Percentiles rank a stretch among this genome's conserved stretches.
These are phyloP conservation scores for Gloeostereum incarnatum DNA, from an alignment of 768 basidiomycete genomes.

Conservation along the genomic window DNA sequence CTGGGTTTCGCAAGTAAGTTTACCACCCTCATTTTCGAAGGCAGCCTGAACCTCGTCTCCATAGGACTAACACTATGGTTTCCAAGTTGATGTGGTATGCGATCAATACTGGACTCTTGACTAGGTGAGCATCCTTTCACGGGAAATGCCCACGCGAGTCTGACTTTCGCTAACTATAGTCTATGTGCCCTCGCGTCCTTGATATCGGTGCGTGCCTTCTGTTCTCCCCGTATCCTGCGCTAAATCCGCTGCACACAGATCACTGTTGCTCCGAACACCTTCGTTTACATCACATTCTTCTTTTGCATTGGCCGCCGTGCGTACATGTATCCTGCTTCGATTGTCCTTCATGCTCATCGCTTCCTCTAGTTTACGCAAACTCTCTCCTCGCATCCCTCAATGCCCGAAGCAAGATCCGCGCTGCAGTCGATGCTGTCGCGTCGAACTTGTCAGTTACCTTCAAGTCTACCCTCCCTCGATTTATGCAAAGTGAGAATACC, in stretches of 20 bases:
- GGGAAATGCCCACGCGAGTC: not conserved
- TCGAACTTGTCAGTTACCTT: constrained; percentile 8
- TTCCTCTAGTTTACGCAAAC: constrained; percentile 35
- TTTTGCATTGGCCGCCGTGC: constrained; percentile 40
- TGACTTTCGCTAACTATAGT: constrained; percentile 12
- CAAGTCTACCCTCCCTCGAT: too few species aligned
- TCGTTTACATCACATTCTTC: constrained; percentile 43
- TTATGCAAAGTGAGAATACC: too few species aligned
- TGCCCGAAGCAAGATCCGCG: constrained; percentile 27
- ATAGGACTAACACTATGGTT: constrained; percentile 39
- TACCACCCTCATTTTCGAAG: not conserved
- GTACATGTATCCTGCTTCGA: constrained; percentile 9
- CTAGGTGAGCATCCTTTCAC: constrained; percentile 16
- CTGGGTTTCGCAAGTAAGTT: constrained; percentile 39
- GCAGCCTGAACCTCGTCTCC: not conserved
- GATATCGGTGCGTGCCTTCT: constrained; percentile 24
- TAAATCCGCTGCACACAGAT: constrained; percentile 23
- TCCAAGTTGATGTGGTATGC: constrained; percentile 42
- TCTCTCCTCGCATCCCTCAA: constrained; percentile 45
- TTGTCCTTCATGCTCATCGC: not conserved
- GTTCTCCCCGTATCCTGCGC: not conserved
- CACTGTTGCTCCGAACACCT: constrained; percentile 22
- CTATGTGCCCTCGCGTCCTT: constrained; percentile 39
- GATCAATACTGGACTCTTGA: constrained; percentile 36
- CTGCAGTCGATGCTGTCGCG: constrained; percentile 20